Conservation (phyloP, 495 filamentous ascomycete genomes). For the Lasiosphaeria miniovina region DNA sequence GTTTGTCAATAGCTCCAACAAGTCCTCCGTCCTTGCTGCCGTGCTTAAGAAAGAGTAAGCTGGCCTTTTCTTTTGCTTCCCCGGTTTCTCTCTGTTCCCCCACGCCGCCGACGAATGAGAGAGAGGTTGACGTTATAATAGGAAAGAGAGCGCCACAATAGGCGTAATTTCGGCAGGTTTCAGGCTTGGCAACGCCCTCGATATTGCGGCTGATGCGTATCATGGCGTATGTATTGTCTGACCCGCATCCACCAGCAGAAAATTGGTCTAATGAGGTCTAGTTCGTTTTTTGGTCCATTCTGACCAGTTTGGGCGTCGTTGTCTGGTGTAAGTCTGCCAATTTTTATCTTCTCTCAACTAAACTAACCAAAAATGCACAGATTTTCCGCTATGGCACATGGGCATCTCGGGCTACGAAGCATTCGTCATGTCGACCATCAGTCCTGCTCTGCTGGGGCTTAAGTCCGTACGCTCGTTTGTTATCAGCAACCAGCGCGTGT, state of each 20-base stretch:
- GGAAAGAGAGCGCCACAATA: constrained; percentile 72
- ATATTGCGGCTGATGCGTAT: constrained; percentile 86
- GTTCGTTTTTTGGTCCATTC: constrained; percentile 94
- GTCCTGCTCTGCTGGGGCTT: constrained; percentile 78
- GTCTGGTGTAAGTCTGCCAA: constrained; percentile 80
- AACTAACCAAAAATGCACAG: constrained; percentile 38
- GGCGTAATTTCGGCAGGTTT: constrained; percentile 70
- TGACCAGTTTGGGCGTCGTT: constrained; percentile 81
- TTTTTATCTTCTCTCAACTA: too few species aligned
- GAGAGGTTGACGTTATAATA: constrained; percentile 35
- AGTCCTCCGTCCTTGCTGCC: constrained; percentile 63
- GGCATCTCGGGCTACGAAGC: constrained; percentile 96
- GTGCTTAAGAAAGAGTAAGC: constrained; percentile 85
- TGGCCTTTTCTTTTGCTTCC: constrained; percentile 9
- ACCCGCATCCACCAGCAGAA: background rate
- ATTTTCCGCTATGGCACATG: constrained; percentile 99
- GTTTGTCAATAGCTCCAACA: constrained; percentile 45
- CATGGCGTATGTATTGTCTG: constrained; percentile 64
- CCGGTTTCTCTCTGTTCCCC: background rate
- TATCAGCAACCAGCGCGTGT: constrained; percentile 61
- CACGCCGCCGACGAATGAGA: too few species aligned
- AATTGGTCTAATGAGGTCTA: constrained; percentile 33
- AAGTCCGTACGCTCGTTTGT: constrained; percentile 64
- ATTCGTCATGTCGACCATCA: constrained; percentile 77
- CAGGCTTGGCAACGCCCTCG: constrained; percentile 69